A percentile compares a stretch with the other conserved stretches of the same genome.
phyloP scores from a whole-genome alignment of 176 grass and related monocot genomes.

The Carex pumila region DNA sequence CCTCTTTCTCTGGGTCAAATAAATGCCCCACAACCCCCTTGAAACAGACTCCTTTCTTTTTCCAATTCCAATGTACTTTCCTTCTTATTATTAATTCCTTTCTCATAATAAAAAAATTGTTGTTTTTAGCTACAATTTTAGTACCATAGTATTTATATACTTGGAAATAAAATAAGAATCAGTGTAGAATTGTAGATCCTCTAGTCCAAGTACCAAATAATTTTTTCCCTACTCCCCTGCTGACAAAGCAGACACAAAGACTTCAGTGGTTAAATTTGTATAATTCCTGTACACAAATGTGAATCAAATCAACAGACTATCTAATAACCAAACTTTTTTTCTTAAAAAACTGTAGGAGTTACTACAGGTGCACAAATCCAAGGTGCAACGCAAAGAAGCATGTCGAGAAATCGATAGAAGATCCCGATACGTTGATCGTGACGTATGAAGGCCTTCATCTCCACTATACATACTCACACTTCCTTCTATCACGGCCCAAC shows the following conservation, averaged over 20 bases:
- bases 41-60: neutral
- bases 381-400: constrained; percentile 94
- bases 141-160: neutral
- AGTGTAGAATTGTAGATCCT: neutral
- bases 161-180: neutral
- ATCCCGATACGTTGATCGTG: constrained; percentile 53
- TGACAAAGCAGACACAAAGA: no score
- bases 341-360: constrained; percentile 47
- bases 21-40: constrained; percentile 6
- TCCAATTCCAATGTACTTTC: neutral
- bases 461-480: constrained; percentile 76
- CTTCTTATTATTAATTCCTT: neutral
- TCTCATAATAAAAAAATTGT: neutral
- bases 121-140: neutral
- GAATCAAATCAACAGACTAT: neutral
- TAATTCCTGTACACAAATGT: neutral
- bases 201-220: neutral
- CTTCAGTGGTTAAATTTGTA: no score
- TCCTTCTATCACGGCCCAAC: constrained; percentile 11
- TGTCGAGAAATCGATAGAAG: constrained; percentile 68
- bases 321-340: neutral
- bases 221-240: neutral
- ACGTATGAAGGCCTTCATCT: constrained; percentile 96
- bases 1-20: constrained; percentile 11
- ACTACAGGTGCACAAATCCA: constrained; percentile 95